A percentile compares a stretch with the other conserved stretches of the same genome.
Evolutionary conservation across 116 monocot species (phyloP).

Genomic region (Papilionanthe hybrid): DNA sequence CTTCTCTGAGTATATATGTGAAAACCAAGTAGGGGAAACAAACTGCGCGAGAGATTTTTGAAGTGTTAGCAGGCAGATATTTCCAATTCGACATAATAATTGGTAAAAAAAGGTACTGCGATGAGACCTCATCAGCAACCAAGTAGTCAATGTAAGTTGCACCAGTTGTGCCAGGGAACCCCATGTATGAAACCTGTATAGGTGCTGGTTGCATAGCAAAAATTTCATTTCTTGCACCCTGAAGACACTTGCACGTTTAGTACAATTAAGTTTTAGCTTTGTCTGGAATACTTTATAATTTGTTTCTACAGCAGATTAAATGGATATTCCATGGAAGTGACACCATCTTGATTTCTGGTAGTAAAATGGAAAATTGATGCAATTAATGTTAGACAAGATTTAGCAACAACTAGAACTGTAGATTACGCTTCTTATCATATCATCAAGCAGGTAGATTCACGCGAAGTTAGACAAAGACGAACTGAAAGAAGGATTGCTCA

Average conservation of each 20-base stretch:
- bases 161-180: slow-evolving; percentile 94
- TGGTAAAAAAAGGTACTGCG: neutral
- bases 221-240: slow-evolving; percentile 96
- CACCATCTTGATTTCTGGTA: neutral
- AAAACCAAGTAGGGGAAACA: slow-evolving; percentile 65
- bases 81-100: neutral
- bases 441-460: neutral
- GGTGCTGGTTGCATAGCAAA: slow-evolving; percentile 96
- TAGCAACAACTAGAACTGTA: neutral
- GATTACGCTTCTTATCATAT: neutral
- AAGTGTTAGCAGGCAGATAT: slow-evolving; percentile 9
- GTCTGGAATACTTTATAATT: neutral
- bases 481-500: neutral
- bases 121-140: slow-evolving; percentile 82
- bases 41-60: slow-evolving; percentile 43
- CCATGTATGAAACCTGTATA: slow-evolving; percentile 99
- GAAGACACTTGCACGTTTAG: neutral
- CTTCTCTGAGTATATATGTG: slow-evolving; percentile 93
- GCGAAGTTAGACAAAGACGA: neutral
- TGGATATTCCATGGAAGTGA: neutral
- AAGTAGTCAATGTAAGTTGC: slow-evolving; percentile 92
- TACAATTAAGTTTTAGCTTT: neutral
- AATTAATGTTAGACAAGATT: neutral
- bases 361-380: neutral
- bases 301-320: neutral